A percentile compares a stretch with the other conserved stretches of the same genome.
Evolutionary conservation across 1,284 basidiomycete genomes (phyloP).

Genomic region (Pterulicium gracile): DNA sequence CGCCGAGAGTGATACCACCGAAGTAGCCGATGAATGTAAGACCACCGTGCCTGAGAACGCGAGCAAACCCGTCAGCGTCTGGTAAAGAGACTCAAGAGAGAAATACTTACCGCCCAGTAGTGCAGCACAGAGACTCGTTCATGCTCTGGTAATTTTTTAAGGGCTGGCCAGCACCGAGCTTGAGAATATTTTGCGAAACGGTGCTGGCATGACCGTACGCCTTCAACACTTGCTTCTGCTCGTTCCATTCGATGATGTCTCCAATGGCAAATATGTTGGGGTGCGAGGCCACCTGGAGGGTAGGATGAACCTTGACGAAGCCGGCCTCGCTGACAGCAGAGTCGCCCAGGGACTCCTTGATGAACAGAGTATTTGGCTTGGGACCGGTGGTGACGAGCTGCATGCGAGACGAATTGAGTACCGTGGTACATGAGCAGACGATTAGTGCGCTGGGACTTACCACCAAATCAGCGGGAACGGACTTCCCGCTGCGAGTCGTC

Average conservation of each 20-base stretch:
- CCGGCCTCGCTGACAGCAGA: conserved; percentile 23
- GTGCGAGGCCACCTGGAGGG: conserved; percentile 28
- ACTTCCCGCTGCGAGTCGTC: conserved; percentile 29
- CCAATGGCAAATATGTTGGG: conserved; percentile 35
- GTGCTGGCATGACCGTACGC: conserved; percentile 23
- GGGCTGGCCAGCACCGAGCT: conserved; percentile 19
- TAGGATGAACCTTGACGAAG: conserved; percentile 27
- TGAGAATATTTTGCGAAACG: conserved; percentile 26
- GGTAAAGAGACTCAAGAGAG: not conserved
- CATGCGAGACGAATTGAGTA: conserved; percentile 22
- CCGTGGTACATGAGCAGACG: not conserved
- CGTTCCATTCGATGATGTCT: conserved; percentile 34
- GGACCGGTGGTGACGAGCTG: conserved; percentile 23
- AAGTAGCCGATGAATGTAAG: not conserved
- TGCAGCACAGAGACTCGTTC: not conserved
- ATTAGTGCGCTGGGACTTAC: conserved; percentile 23
- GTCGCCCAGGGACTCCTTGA: conserved; percentile 23
- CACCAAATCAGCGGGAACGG: conserved; percentile 33
- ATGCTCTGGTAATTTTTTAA: not conserved
- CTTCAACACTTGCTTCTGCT: conserved; percentile 40
- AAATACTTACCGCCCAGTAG: not conserved
- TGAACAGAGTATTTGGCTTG: conserved; percentile 30
- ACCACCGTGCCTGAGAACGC: not conserved
- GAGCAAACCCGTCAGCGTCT: not conserved
- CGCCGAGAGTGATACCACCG: not conserved